Evolutionary conservation across 129 eudicot genomes (phyloP).

Genomic region (Lonicera japonica): DNA sequence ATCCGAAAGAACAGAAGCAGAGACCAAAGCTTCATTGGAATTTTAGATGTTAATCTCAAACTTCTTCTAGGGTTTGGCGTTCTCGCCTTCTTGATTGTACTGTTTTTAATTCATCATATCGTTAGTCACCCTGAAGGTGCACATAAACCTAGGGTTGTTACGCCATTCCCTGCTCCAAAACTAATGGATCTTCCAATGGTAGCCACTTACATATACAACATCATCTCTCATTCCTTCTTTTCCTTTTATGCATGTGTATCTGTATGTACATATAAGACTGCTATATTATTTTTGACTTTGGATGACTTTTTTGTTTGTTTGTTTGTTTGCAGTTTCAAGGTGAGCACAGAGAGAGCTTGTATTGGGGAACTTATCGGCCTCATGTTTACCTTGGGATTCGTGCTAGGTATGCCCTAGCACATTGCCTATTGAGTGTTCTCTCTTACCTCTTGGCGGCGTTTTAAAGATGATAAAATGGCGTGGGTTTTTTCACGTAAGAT

Average conservation of each 20-base stretch:
- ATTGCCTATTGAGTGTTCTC: neutral
- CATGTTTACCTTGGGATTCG: constrained; percentile 85
- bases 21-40: constrained; percentile 27
- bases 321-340: constrained; percentile 94
- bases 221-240: neutral
- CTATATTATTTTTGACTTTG: neutral
- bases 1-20: constrained; percentile 26
- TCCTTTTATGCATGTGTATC: neutral
- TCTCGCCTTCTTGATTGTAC: constrained; percentile 23
- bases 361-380: constrained; percentile 99
- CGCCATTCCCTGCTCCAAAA: constrained; percentile 93
- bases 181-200: constrained; percentile 96
- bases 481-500: neutral
- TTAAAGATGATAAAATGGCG: neutral
- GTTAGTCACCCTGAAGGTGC: constrained; percentile 26
- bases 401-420: constrained; percentile 42
- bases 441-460: neutral
- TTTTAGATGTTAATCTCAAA: constrained; percentile 31
- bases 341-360: constrained; percentile 92
- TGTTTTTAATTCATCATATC: constrained; percentile 30
- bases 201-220: neutral
- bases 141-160: constrained; percentile 62
- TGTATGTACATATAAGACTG: neutral
- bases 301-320: neutral
- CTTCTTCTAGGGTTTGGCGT: constrained; percentile 28